Percentiles rank a stretch among this genome's conserved stretches.
These are phyloP conservation scores for Eimeria acervulina DNA, from an alignment of 169 alveolate species.

Conservation along the genomic window DNA sequence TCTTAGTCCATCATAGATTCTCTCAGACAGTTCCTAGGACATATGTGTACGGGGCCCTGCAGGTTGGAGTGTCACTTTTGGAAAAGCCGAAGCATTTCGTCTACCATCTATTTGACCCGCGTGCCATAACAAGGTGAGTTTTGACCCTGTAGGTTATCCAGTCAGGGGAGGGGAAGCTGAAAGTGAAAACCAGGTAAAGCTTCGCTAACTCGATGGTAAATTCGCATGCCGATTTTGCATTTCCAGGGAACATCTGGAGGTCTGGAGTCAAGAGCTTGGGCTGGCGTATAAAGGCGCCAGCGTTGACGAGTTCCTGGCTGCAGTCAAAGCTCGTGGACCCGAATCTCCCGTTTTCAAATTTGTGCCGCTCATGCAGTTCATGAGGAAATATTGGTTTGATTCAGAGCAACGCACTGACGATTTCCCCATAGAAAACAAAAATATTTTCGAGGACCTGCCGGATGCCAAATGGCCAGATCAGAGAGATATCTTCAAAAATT, in stretches of 20 bases:
- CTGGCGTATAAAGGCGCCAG: slow-evolving; percentile 85
- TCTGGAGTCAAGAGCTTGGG: slow-evolving; percentile 87
- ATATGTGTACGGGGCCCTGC: not conserved
- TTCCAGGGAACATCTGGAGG: slow-evolving; percentile 83
- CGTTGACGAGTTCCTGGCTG: slow-evolving; percentile 86
- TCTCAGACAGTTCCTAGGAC: not conserved
- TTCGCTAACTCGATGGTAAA: not conserved
- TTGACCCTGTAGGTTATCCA: not conserved
- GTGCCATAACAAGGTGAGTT: slow-evolving; percentile 82
- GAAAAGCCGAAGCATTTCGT: slow-evolving; percentile 85
- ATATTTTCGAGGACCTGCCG: slow-evolving; percentile 87
- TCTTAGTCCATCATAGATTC: not conserved
- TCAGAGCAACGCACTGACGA: slow-evolving; percentile 83
- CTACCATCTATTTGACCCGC: slow-evolving; percentile 88
- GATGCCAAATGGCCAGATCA: slow-evolving; percentile 86
- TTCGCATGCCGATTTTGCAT: not conserved
- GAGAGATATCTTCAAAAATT: slow-evolving; percentile 84
- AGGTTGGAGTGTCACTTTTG: slow-evolving; percentile 85
- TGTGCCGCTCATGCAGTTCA: slow-evolving; percentile 88
- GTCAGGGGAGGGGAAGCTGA: not conserved
- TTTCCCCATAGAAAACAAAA: slow-evolving; percentile 85
- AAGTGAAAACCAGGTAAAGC: not conserved
- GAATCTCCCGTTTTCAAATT: slow-evolving; percentile 88
- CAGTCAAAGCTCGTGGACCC: slow-evolving; percentile 88
- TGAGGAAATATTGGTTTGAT: slow-evolving; percentile 88